Conservation (phyloP, 805 yeast genomes). For the Myxozyma monticola region DNA sequence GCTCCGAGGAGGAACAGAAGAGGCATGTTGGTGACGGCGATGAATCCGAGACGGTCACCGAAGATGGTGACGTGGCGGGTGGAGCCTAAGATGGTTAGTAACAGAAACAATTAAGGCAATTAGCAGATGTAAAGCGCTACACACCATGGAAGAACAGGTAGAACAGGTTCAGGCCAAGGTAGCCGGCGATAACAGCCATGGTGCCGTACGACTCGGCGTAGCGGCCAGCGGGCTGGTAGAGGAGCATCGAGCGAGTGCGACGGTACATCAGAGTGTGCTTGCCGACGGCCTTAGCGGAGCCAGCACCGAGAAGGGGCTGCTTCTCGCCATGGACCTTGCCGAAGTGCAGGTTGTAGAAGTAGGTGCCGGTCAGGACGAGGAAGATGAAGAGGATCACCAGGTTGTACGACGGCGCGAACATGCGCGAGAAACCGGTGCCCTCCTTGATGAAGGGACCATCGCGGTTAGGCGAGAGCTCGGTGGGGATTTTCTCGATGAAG, state of each 20-base stretch:
- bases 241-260: slow-evolving; percentile 26
- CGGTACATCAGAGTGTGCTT: slow-evolving; percentile 24
- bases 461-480: slow-evolving; percentile 27
- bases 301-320: slow-evolving; percentile 28
- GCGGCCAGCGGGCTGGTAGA: no score
- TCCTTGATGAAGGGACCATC: slow-evolving; percentile 29
- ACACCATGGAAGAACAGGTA: slow-evolving; percentile 26
- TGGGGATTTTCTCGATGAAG: slow-evolving; percentile 30
- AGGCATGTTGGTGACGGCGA: slow-evolving; percentile 30
- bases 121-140: no score
- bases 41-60: slow-evolving; percentile 29
- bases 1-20: slow-evolving; percentile 30
- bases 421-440: slow-evolving; percentile 28
- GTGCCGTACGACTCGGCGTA: slow-evolving; percentile 30
- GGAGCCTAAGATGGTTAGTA: no score
- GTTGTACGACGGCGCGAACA: slow-evolving; percentile 29
- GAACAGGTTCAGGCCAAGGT: slow-evolving; percentile 26
- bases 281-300: slow-evolving; percentile 14
- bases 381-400: slow-evolving; percentile 23
- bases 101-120: no score
- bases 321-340: slow-evolving; percentile 28
- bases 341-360: slow-evolving; percentile 27
- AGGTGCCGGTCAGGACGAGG: slow-evolving; percentile 17
- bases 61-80: slow-evolving; percentile 28
- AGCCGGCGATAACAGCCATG: slow-evolving; percentile 26